Base-by-base conservation (phyloP, 768 basidiomycete species). In the Rhodotorula taiwanensis region DNA sequence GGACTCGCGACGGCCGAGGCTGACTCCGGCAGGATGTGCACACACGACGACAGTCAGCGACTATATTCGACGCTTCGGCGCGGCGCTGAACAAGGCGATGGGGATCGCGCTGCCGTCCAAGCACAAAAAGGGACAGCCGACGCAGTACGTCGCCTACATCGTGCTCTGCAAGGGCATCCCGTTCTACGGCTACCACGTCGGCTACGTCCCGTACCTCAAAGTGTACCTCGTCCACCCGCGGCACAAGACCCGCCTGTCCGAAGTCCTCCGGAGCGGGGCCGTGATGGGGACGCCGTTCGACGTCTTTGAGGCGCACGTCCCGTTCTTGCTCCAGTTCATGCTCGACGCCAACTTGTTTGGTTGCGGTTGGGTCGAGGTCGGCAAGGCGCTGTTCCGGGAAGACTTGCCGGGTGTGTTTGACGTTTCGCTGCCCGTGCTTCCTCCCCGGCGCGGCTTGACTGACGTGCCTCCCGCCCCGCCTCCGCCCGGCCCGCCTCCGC, bases 261-360 rank as follows among this genome's bases (percentile, higher is more conserved):
- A 88, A 27, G 83, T 95, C 60, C 76, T 95, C 65, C 84, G 85
- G 61, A 86, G 88, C 15, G 90, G 90, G 36, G 83, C 84, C 4
- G 82, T 99, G 41, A 85, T 95, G 83, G 79, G 81, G 34, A 60
- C 57, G 44, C 47, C 53, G 43, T 60, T 59, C 51, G 69, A 64
- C 50, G 61, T 89, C 16, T 95, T 84, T 75, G 95, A 98, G 76
- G 88, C 85, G 65, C 94, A 99, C 77, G 80, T 98, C 73, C 86
- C 84, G 72, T 95, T 84, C 75, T 77, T 84, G 30, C 80, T 97
- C 41, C 93, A 97, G 77, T 95, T 97, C 77, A 81, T 97, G 82
- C 86, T 86, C 75, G 94, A 99, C 77, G 92, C 88, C 73, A 90
- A 89, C 60, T 80, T 98, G 30, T 94, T 92, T 71, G 94, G 94